phyloP scores from a whole-genome alignment of 768 basidiomycete genomes.

The Pleurotus salmoneostramineus region DNA sequence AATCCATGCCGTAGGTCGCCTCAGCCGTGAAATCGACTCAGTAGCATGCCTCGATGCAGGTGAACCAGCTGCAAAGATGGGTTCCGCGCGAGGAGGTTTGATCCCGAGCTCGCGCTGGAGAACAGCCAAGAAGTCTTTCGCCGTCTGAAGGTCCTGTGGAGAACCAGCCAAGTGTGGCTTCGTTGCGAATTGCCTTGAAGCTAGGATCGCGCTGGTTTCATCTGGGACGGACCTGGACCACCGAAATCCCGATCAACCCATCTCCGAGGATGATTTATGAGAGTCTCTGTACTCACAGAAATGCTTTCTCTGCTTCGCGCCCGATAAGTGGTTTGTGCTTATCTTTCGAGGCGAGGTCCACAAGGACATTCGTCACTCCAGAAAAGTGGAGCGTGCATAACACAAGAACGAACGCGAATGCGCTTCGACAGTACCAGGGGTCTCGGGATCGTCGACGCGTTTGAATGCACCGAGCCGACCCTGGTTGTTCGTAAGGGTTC shows the following conservation, averaged over 20 bases:
- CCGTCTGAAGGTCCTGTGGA: slow-evolving; percentile 50
- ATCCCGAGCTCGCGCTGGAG: slow-evolving; percentile 51
- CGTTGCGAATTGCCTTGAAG: slow-evolving; percentile 49
- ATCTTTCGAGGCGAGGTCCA: neutral
- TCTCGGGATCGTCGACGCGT: too few species aligned
- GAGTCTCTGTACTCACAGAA: neutral
- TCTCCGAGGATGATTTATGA: neutral
- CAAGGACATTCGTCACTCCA: slow-evolving; percentile 10
- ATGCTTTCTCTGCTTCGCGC: slow-evolving; percentile 4
- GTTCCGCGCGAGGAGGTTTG: slow-evolving; percentile 22
- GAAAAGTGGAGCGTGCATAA: too few species aligned
- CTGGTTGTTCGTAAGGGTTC: too few species aligned
- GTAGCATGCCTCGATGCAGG: slow-evolving; percentile 49
- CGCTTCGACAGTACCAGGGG: too few species aligned
- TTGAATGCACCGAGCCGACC: too few species aligned
- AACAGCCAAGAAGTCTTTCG: slow-evolving; percentile 47
- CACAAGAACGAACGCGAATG: too few species aligned
- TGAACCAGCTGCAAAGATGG: slow-evolving; percentile 58
- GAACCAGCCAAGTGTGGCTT: slow-evolving; percentile 64
- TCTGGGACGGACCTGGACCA: slow-evolving; percentile 45
- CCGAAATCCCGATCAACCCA: slow-evolving; percentile 35
- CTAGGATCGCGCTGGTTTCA: slow-evolving; percentile 40
- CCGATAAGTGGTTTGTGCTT: neutral
- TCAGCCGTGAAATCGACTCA: slow-evolving; percentile 35
- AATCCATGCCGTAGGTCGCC: slow-evolving; percentile 53